Evolutionary conservation across 257 asterid species (phyloP).

Genomic region (Solanum medicagineum): DNA sequence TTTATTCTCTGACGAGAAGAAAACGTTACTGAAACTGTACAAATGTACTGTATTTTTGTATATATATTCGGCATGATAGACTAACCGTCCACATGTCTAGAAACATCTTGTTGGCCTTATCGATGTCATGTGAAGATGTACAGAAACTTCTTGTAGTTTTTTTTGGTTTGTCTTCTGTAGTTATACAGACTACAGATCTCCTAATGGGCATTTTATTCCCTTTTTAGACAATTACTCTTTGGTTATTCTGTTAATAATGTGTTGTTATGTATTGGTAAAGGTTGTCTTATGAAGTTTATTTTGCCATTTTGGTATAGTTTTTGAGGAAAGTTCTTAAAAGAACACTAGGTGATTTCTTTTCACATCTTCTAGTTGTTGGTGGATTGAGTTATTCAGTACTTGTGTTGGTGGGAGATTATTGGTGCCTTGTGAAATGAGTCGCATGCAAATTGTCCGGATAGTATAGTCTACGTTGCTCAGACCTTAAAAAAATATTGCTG

Average conservation of each 20-base stretch:
- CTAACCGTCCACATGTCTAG: constrained; percentile 16
- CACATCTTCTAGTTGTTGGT: background rate
- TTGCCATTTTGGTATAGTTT: background rate
- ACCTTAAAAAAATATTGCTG: background rate
- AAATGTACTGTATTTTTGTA: constrained; percentile 51
- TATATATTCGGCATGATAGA: constrained; percentile 33
- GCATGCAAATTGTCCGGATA: background rate
- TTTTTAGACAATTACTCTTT: constrained; percentile 5
- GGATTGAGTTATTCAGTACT: background rate
- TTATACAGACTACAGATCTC: constrained; percentile 63
- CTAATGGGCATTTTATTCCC: constrained; percentile 15
- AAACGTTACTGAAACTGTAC: constrained; percentile 28
- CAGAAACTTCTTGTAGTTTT: background rate
- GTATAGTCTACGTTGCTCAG: background rate
- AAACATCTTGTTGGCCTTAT: constrained; percentile 15
- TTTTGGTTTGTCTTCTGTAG: constrained; percentile 2
- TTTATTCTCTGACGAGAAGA: constrained; percentile 21
- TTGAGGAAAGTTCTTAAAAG: background rate
- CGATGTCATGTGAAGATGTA: constrained; percentile 14
- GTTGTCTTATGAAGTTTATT: background rate
- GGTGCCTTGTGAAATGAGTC: background rate
- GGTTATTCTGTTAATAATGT: background rate
- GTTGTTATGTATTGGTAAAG: background rate
- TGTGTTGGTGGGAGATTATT: background rate
- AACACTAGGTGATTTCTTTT: background rate